phyloP scores from a whole-genome alignment of 2,329 filamentous ascomycete species.

The Arthrobotrys megalospora region DNA sequence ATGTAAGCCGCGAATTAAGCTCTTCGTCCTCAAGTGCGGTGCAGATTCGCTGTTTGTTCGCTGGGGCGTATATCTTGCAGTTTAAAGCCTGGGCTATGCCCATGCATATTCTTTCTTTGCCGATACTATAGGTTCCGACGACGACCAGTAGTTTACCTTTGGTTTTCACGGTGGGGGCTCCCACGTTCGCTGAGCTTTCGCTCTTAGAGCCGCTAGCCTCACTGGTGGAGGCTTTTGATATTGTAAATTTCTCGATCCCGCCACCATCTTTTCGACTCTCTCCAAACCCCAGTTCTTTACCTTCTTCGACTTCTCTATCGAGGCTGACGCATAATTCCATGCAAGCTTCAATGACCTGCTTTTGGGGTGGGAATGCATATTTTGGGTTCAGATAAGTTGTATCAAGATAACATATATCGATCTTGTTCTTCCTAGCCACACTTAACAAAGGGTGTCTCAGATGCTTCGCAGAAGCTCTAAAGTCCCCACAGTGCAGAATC shows the following conservation, averaged over 20 bases:
- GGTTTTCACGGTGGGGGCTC: slow-evolving; percentile 67
- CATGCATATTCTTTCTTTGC: slow-evolving; percentile 95
- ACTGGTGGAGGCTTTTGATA: slow-evolving; percentile 57
- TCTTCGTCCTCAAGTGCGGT: slow-evolving; percentile 88
- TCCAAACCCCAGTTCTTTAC: slow-evolving; percentile 70
- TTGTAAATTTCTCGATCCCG: slow-evolving; percentile 73
- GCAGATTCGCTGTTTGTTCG: slow-evolving; percentile 87
- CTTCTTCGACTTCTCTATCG: slow-evolving; percentile 77
- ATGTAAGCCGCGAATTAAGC: slow-evolving; percentile 81
- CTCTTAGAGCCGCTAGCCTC: slow-evolving; percentile 24
- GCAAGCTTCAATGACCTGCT: slow-evolving; percentile 88
- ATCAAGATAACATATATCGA: slow-evolving; percentile 96
- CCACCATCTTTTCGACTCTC: slow-evolving; percentile 73
- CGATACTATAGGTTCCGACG: slow-evolving; percentile 97
- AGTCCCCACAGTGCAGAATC: slow-evolving; percentile 95
- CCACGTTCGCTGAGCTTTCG: slow-evolving; percentile 65
- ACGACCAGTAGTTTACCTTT: slow-evolving; percentile 85
- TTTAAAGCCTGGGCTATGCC: slow-evolving; percentile 88
- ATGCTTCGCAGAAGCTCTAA: slow-evolving; percentile 89
- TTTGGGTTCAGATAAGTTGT: slow-evolving; percentile 97
- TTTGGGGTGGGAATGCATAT: slow-evolving; percentile 92
- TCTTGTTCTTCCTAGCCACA: slow-evolving; percentile 79
- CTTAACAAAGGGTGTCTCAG: slow-evolving; percentile 82
- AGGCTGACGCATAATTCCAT: slow-evolving; percentile 85
- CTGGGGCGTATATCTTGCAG: slow-evolving; percentile 89